These are phyloP conservation scores for Pseudopithomyces chartarum DNA, from an alignment of 2,329 filamentous ascomycete genomes.

Conservation along the genomic window DNA sequence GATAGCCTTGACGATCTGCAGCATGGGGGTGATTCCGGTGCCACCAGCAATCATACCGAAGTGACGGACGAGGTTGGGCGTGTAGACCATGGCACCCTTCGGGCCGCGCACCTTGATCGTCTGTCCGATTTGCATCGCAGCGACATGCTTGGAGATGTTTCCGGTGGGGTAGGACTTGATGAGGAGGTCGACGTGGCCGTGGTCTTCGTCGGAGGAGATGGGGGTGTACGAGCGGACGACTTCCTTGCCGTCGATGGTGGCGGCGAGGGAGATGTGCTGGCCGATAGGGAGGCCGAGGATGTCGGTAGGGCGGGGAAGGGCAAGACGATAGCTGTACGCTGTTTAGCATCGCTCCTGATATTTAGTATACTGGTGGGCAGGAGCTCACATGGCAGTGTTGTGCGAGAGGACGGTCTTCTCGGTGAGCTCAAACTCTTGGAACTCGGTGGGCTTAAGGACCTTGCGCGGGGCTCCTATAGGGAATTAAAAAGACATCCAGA, in stretches of 20 bases:
- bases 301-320: conserved; percentile 74
- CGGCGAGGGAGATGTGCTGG: conserved; percentile 97
- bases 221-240: conserved; percentile 50
- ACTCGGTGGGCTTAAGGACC: conserved; percentile 82
- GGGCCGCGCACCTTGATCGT: conserved; percentile 89
- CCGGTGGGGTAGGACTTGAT: conserved; percentile 98
- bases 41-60: conserved; percentile 99
- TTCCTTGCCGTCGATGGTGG: conserved; percentile 48
- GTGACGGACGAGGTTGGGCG: conserved; percentile 92
- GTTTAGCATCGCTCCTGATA: conserved; percentile 8
- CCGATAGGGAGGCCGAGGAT: conserved; percentile 97
- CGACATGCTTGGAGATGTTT: conserved; percentile 95
- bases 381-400: conserved; percentile 89
- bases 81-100: conserved; percentile 98
- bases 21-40: conserved; percentile 97
- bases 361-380: neutral
- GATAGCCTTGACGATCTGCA: conserved; percentile 92
- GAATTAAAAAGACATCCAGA: conserved; percentile 12
- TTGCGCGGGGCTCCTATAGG: conserved; percentile 68
- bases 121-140: conserved; percentile 75
- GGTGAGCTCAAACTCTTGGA: conserved; percentile 90
- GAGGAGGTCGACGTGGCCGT: conserved; percentile 92
- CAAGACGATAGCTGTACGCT: conserved; percentile 79
- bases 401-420: conserved; percentile 96
- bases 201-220: conserved; percentile 51